Evolutionary conservation across 2,329 filamentous ascomycete genomes (phyloP), one percentile per base, ranked within the genome.

Genomic region (Colletotrichum euphorbiae): DNA sequence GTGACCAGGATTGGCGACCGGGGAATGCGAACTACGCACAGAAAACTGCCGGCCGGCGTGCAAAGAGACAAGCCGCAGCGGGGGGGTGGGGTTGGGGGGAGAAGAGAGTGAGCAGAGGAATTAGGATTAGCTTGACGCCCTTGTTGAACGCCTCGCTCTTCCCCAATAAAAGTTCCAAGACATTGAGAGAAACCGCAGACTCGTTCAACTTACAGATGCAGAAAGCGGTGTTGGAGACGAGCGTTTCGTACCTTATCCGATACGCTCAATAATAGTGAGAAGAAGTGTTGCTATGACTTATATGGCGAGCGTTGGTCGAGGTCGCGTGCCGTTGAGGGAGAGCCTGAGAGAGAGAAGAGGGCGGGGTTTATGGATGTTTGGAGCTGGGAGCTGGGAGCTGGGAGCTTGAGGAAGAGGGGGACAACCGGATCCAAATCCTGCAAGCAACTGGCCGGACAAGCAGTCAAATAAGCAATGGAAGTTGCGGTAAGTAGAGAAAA

Each of bases 61-160:
- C 31, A 50, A 59, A 42, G 63, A 66, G 57, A 59, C 51, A 62
- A 62, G 63, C 63, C 63, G 50, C 50, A 56, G 58, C 50, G 63
- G 63, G 48, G 48, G 60, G 40, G 38, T 24, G 64, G 59, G 64
- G 51, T 63, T 52, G 46, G 58, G 24, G 7, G 43, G 13, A 38
- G 40, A 46, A 12, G 38, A 13, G 36, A 36, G 36, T 42, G 58
- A 57, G 38, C 36, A 40, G 11, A 15, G 51, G 33, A 40, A 54
- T 54, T 13, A 38, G 42, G 46, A 48, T 58, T 59, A 46, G 61
- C 61, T 59, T 21, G 33, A 33, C 61, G 60, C 54, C 61, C 52
- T 65, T 68, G 65, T 68, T 68, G 65, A 68, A 68, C 65, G 65
- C 65, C 65, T 68, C 54, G 46, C 61, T 33, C 61, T 33, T 68